These are phyloP conservation scores for Geopyxis carbonaria DNA, from an alignment of 495 filamentous ascomycete genomes.

Conservation along the genomic window DNA sequence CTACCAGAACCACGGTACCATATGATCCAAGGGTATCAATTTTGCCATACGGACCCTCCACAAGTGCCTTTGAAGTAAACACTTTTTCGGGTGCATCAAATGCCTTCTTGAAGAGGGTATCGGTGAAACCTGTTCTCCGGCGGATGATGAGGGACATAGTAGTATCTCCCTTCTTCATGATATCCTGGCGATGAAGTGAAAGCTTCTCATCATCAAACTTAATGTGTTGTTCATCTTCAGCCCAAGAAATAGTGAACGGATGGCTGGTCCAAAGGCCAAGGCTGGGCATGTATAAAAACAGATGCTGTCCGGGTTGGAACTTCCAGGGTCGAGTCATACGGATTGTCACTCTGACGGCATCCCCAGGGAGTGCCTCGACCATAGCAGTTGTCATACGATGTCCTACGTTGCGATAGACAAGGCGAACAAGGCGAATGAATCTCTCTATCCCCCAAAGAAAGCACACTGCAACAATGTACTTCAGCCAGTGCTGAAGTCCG, in stretches of 20 bases:
- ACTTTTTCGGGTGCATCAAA: constrained; percentile 39
- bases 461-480: constrained; percentile 43
- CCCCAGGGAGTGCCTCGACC: constrained; percentile 47
- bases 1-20: constrained; percentile 72
- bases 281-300: constrained; percentile 64
- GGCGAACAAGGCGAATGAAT: constrained; percentile 33
- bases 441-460: constrained; percentile 52
- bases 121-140: constrained; percentile 70
- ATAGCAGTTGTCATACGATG: constrained; percentile 38
- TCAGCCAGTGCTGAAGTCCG: constrained; percentile 36
- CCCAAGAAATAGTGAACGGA: constrained; percentile 52
- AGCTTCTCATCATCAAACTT: constrained; percentile 33
- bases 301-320: constrained; percentile 59
- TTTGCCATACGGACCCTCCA: constrained; percentile 72
- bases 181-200: constrained; percentile 39
- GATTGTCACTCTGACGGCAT: constrained; percentile 52
- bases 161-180: constrained; percentile 40
- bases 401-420: constrained; percentile 55
- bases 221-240: constrained; percentile 35
- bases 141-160: constrained; percentile 63
- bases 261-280: constrained; percentile 55
- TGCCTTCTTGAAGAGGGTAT: constrained; percentile 52
- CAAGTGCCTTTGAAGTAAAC: constrained; percentile 43
- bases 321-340: constrained; percentile 58
- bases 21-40: constrained; percentile 53